Base-by-base conservation (phyloP, 306 rosid genomes). In the Pyrus pyrifolia region DNA sequence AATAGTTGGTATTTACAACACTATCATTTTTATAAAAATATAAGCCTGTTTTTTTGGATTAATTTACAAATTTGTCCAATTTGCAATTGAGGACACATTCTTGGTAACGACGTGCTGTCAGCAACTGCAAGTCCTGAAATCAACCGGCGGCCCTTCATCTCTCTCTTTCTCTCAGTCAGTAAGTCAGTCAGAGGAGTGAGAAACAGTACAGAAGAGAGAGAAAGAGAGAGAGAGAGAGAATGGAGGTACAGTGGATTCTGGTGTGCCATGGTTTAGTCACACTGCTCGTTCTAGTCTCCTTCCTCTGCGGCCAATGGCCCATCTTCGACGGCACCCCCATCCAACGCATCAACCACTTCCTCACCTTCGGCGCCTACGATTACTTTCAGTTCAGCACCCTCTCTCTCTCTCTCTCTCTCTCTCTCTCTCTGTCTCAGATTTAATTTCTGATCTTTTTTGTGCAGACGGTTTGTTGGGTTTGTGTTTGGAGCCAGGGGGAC, bases 291-390 rank as follows among this genome's bases (percentile, higher is more conserved):
- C 81, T 92, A 4, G 79, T 92, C 3, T 90, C 99, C 8, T 89
- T 92, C 84, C 97, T 95, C 51, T 95, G 99, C 68, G 99, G 99
- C 53, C 92, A 91, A 17, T 95, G 99, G 99, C 92, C 97, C 70
- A 95, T 95, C 89, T 90, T 95, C 64, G 79, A 90, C 21, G 92
- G 92, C 83, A 95, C 99, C 61, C 89, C 90, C 81, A 85, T 95
- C 70, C 86, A 86, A 75, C 93, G 97, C 79, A 76, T 95, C 68
- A 87, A 92, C 81, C 18, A 49, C 46, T 95, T 90, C 75, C 79
- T 95, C 76, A 88, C 91, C 82, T 95, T 44, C 86, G 99, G 93
- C 70, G 91, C 92, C 73, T 90, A 88, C 88, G 90, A 92, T 82
- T 92, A 92, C 86, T 87, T 95, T 64, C 81, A 88, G 98, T 95